These are phyloP conservation scores for Cucurbitaria berberidis DNA, from an alignment of 2,329 filamentous ascomycete genomes.

Conservation along the genomic window DNA sequence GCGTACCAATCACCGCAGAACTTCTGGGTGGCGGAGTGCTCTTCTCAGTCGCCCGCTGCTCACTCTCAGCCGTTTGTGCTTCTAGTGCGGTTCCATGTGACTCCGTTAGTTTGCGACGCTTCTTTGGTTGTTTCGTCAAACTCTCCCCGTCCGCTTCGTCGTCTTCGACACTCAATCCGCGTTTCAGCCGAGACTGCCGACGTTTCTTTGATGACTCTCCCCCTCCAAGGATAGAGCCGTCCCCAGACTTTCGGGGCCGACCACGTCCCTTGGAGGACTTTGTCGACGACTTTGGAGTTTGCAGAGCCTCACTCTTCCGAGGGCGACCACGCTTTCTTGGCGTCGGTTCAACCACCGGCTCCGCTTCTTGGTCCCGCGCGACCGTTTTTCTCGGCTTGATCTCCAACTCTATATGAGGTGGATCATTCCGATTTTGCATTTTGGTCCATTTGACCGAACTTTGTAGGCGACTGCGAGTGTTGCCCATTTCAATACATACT, in stretches of 20 bases:
- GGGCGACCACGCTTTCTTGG: background rate
- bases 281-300: background rate
- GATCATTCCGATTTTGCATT: conserved; percentile 14
- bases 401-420: conserved; percentile 17
- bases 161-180: too few species aligned
- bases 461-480: conserved; percentile 68
- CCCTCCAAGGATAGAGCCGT: background rate
- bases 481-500: conserved; percentile 67
- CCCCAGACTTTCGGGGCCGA: background rate
- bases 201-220: too few species aligned
- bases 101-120: background rate
- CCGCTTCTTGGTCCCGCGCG: conserved; percentile 5
- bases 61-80: background rate
- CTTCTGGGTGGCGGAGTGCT: background rate
- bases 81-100: conserved; percentile 1
- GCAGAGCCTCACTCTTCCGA: background rate
- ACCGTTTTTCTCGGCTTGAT: conserved; percentile 14
- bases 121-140: background rate
- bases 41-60: background rate
- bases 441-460: conserved; percentile 71
- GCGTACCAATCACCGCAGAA: background rate
- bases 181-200: too few species aligned
- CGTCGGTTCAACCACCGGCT: background rate
- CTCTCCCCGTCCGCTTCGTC: too few species aligned
- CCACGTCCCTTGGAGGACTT: too few species aligned